phyloP scores from a whole-genome alignment of 768 basidiomycete species.

The Ramaria sp. region DNA sequence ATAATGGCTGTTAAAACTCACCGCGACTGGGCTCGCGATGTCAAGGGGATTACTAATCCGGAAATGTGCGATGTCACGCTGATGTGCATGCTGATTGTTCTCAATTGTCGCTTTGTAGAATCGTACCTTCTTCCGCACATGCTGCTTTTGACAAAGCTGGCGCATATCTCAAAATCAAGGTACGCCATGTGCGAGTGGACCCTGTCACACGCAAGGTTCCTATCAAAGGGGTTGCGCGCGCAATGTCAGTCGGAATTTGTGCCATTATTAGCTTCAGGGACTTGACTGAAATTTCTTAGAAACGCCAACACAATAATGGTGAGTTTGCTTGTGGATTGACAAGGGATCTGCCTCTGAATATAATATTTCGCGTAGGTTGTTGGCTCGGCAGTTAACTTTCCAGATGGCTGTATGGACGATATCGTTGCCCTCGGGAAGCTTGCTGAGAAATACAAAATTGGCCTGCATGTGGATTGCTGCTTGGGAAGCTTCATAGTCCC shows the following conservation, averaged over 20 bases:
- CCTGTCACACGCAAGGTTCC: constrained; percentile 66
- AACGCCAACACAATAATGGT: constrained; percentile 88
- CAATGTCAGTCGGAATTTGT: constrained; percentile 53
- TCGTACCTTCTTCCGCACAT: constrained; percentile 78
- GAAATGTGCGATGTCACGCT: constrained; percentile 58
- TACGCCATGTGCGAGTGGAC: constrained; percentile 80
- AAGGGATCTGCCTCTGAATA: background rate
- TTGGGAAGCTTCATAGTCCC: constrained; percentile 91
- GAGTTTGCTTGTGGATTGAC: constrained; percentile 3
- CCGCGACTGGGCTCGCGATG: constrained; percentile 79
- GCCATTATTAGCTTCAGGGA: background rate
- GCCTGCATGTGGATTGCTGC: constrained; percentile 92
- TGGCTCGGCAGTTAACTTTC: constrained; percentile 79
- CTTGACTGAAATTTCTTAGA: constrained; percentile 25
- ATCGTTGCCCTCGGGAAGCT: constrained; percentile 70
- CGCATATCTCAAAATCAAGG: constrained; percentile 80
- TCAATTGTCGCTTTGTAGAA: constrained; percentile 30
- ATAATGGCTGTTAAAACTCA: constrained; percentile 93
- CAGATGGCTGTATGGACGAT: constrained; percentile 79
- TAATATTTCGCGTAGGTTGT: constrained; percentile 43
- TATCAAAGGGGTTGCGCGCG: constrained; percentile 65
- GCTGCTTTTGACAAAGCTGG: constrained; percentile 94
- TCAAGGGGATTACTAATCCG: constrained; percentile 82
- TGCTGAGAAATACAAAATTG: constrained; percentile 64
- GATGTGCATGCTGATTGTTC: background rate